Evolutionary conservation across 2,329 filamentous ascomycete genomes (phyloP).

Genomic region (Cercospora janseana): DNA sequence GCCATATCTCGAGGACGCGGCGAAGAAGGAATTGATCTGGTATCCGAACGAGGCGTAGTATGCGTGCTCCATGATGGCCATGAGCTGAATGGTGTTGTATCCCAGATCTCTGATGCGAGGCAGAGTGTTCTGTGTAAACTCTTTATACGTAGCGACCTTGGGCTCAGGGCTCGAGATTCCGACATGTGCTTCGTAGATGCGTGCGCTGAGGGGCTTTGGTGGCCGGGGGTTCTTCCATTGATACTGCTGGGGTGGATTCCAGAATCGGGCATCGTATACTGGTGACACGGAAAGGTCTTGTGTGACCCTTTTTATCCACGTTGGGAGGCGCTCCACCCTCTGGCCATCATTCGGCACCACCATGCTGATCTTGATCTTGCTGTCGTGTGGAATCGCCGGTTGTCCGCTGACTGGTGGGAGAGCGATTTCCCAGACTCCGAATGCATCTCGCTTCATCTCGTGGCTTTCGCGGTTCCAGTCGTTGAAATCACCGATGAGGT

Average conservation of each 20-base stretch:
- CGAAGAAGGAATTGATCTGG: constrained; percentile 98
- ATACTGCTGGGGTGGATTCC: constrained; percentile 90
- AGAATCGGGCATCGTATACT: constrained; percentile 92
- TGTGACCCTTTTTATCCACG: constrained; percentile 96
- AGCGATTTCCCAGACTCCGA: constrained; percentile 81
- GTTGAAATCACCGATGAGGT: constrained; percentile 93
- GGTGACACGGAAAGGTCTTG: constrained; percentile 88
- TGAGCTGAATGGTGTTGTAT: constrained; percentile 97
- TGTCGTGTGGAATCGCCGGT: constrained; percentile 83
- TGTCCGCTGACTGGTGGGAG: constrained; percentile 74
- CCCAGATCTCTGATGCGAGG: constrained; percentile 85
- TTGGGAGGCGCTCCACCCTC: constrained; percentile 80
- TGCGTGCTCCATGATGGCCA: constrained; percentile 99
- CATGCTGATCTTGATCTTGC: constrained; percentile 90
- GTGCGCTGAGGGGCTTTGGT: constrained; percentile 77
- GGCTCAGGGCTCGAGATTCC: constrained; percentile 92
- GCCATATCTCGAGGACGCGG: constrained; percentile 92
- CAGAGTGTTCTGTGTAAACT: constrained; percentile 90
- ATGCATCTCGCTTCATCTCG: constrained; percentile 81
- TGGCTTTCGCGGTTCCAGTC: constrained; percentile 81
- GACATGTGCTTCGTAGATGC: constrained; percentile 98
- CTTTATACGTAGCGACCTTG: constrained; percentile 89
- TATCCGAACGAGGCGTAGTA: constrained; percentile 99
- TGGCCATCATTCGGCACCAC: constrained; percentile 71
- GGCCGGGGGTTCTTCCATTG: constrained; percentile 80